Evolutionary conservation across 208 protist genomes (phyloP), one percentile per base, ranked within the genome.

Genomic region (Trypanosoma cruzi): DNA sequence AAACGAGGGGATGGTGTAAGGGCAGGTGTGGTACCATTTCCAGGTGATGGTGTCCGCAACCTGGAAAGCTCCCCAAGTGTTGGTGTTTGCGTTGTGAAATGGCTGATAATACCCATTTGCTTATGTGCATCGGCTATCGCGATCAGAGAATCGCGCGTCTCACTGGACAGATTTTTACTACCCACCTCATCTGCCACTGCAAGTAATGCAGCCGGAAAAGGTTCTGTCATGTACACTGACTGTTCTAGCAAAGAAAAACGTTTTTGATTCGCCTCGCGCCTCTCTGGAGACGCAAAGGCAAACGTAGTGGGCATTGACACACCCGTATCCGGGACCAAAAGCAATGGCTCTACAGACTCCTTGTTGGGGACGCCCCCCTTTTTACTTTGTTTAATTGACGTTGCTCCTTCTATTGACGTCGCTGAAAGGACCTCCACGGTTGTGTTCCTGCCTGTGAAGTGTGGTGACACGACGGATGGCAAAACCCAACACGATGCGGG

Each of bases 141-240:
- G 31, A 31, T 52, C 28, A 32, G 49, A 18, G 18, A n/a, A n/a
- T n/a, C 46, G 16, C 58, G 58, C 53, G 67, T 73, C 10, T 64
- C 58, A 49, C 1, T 2, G 26, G 67, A 60, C 5, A 59, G 42
- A 42, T 59, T 60, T 29, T 26, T 18, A 0, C 24, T 31, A 42
- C 67, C 67, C 40, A 73, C 18, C 37, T 64, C 67, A 13, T 73
- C 58, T 18, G 37, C 67, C 2, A 66, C 16, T 29, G 28, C 46
- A 22, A 52, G 20, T 10, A 73, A n/a, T 11, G 42, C 18, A 34
- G 49, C 32, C 37, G 67, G 58, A 37, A 65, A 34, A 26, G 58
- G 57, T 36, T 42, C 22, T 44, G 58, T 28, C 57, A 64, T 22
- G 32, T 52, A 73, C 6, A 65, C 32, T 20, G 57, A 48, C 7